phyloP scores from a whole-genome alignment of 495 filamentous ascomycete species.

The Amorphotheca resinae region DNA sequence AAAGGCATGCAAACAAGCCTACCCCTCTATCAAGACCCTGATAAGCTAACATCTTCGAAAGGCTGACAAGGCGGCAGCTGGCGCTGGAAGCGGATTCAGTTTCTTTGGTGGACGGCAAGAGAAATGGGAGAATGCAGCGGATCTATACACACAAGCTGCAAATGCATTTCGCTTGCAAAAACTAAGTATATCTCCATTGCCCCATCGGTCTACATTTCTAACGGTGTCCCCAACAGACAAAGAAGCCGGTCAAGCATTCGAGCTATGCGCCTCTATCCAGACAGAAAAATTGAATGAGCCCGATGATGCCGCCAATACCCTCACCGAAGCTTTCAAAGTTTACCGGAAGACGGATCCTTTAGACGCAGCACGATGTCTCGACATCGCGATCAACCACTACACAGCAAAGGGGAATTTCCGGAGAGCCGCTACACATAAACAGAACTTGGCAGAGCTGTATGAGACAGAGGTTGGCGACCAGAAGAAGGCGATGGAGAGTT shows the following conservation, averaged over 20 bases:
- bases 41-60: slow-evolving; percentile 26
- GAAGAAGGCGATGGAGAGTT: slow-evolving; percentile 63
- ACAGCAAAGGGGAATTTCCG: slow-evolving; percentile 75
- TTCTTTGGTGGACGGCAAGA: slow-evolving; percentile 71
- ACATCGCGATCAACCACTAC: slow-evolving; percentile 66
- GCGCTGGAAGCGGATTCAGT: slow-evolving; percentile 54
- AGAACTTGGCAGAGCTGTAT: slow-evolving; percentile 70
- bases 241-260: slow-evolving; percentile 70
- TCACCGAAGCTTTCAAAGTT: slow-evolving; percentile 65
- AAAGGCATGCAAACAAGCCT: slow-evolving; percentile 33
- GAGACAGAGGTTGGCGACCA: slow-evolving; percentile 67
- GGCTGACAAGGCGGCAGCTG: slow-evolving; percentile 66
- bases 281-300: slow-evolving; percentile 67
- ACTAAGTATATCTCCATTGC: slow-evolving; percentile 25
- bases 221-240: slow-evolving; percentile 37
- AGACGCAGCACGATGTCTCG: slow-evolving; percentile 63
- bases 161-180: slow-evolving; percentile 70
- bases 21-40: slow-evolving; percentile 14
- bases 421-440: slow-evolving; percentile 75
- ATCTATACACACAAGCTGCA: slow-evolving; percentile 68
- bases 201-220: neutral
- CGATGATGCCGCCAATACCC: slow-evolving; percentile 74
- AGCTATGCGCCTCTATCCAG: slow-evolving; percentile 67
- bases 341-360: slow-evolving; percentile 72
- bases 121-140: slow-evolving; percentile 73